Percentiles rank a stretch among this genome's conserved stretches.
Conservation (phyloP, 2,329 filamentous ascomycete species). For the Fusarium xyrophilum region DNA sequence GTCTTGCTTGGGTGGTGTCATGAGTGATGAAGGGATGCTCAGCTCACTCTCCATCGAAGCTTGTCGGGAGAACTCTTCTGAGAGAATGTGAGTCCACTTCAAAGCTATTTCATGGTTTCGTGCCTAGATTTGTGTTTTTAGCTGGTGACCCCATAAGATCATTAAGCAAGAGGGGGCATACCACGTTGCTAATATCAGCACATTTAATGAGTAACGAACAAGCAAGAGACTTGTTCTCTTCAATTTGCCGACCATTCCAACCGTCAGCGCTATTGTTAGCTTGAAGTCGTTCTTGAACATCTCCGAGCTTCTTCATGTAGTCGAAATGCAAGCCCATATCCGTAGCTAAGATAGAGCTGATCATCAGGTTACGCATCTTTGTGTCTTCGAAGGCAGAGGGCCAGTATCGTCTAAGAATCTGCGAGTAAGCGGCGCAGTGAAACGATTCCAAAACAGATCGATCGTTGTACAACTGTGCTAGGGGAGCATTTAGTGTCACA, state of each 20-base stretch:
- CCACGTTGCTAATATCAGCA: conserved; percentile 97
- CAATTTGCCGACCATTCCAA: conserved; percentile 78
- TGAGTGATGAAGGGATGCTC: conserved; percentile 85
- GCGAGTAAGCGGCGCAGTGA: conserved; percentile 95
- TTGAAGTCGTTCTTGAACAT: conserved; percentile 78
- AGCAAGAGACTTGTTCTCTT: conserved; percentile 79
- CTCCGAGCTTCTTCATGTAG: conserved; percentile 89
- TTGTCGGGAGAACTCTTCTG: conserved; percentile 93
- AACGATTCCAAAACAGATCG: conserved; percentile 96
- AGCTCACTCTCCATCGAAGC: conserved; percentile 90
- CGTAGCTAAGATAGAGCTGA: conserved; percentile 95
- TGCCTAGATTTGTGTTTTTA: conserved; percentile 62
- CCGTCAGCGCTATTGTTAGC: conserved; percentile 70
- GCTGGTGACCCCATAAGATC: background rate
- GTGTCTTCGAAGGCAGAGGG: conserved; percentile 78
- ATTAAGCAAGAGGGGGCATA: conserved; percentile 56
- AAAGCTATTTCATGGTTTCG: conserved; percentile 82
- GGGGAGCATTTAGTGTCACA: conserved; percentile 86
- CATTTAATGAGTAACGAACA: conserved; percentile 97
- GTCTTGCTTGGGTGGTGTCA: conserved; percentile 84
- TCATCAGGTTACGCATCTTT: conserved; percentile 87
- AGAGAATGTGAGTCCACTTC: conserved; percentile 91
- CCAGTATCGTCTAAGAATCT: conserved; percentile 94
- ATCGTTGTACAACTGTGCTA: conserved; percentile 96
- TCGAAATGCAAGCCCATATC: conserved; percentile 98